Evolutionary conservation across 2,329 filamentous ascomycete species (phyloP).

Genomic region (Ceratocystiopsis sp.): DNA sequence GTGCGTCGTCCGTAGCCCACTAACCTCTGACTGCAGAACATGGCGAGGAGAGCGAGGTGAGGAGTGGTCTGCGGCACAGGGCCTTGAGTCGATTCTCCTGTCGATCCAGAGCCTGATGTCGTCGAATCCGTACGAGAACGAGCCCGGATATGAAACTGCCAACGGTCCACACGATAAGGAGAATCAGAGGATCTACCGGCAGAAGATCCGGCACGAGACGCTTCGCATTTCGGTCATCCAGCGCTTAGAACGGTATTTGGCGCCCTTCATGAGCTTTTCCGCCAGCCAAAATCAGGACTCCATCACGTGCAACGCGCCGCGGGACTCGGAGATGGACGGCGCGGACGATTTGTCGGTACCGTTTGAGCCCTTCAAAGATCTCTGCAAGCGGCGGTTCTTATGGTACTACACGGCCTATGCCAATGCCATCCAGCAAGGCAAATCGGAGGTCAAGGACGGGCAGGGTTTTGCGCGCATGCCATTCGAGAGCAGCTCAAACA

Average conservation of each 20-base stretch:
- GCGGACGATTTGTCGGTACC: conserved; percentile 31
- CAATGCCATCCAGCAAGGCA: conserved; percentile 48
- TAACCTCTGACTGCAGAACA: conserved; percentile 39
- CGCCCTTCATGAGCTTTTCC: conserved; percentile 21
- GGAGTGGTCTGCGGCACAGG: conserved; percentile 92
- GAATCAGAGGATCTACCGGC: conserved; percentile 56
- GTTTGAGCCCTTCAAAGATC: conserved; percentile 77
- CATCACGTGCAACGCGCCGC: conserved; percentile 14
- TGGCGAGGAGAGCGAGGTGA: conserved; percentile 85
- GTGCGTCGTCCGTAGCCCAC: no score
- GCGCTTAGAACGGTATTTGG: conserved; percentile 61
- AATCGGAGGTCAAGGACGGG: conserved; percentile 44
- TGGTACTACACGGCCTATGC: conserved; percentile 94
- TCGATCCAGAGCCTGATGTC: conserved; percentile 97
- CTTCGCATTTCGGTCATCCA: conserved; percentile 75
- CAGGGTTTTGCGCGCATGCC: conserved; percentile 63
- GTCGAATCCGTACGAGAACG: conserved; percentile 84
- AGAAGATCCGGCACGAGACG: conserved; percentile 87
- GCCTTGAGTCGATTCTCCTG: conserved; percentile 80
- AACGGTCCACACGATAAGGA: conserved; percentile 52
- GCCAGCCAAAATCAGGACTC: no score
- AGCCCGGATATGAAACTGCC: conserved; percentile 77
- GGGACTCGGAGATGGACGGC: conserved; percentile 33
- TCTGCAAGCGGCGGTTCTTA: conserved; percentile 79
- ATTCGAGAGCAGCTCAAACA: conserved; percentile 62